These are phyloP conservation scores for Pochonia chlamydosporia DNA, from an alignment of 2,329 filamentous ascomycete genomes.

Conservation along the genomic window DNA sequence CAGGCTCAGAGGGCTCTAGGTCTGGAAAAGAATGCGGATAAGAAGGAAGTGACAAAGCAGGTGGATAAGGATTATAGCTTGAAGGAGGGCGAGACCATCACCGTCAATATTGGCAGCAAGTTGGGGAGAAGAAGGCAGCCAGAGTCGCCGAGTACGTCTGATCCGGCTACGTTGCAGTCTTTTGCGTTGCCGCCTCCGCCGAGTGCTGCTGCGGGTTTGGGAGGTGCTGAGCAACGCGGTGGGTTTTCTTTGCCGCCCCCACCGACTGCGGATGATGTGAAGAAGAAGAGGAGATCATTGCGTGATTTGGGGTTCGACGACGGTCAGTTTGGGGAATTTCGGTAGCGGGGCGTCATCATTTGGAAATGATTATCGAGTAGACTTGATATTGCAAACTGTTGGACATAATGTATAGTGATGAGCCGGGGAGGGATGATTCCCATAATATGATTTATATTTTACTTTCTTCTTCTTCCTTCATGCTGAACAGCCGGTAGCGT, in stretches of 20 bases:
- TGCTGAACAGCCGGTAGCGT: too few species aligned
- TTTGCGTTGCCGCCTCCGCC: constrained; percentile 75
- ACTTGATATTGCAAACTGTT: constrained; percentile 3
- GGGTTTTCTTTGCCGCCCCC: constrained; percentile 59
- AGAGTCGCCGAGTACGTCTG: constrained; percentile 4
- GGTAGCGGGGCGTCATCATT: constrained; percentile 29
- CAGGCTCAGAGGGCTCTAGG: constrained; percentile 68
- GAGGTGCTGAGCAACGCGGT: constrained; percentile 25
- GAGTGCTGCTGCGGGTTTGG: constrained; percentile 13
- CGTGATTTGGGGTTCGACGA: constrained; percentile 78
- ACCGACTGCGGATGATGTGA: constrained; percentile 56
- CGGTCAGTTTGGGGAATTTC: constrained; percentile 83
- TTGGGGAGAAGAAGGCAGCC: constrained; percentile 42
- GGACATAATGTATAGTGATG: background rate
- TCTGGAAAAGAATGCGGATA: constrained; percentile 37
- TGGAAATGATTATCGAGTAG: background rate
- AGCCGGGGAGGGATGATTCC: background rate
- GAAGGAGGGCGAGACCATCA: constrained; percentile 87
- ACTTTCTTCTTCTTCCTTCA: too few species aligned
- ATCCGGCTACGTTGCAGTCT: constrained; percentile 33
- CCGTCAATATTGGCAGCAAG: constrained; percentile 63
- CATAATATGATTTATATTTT: too few species aligned
- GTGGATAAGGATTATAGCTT: constrained; percentile 66
- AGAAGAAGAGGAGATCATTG: constrained; percentile 50
- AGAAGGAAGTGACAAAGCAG: constrained; percentile 27